A percentile compares a stretch with the other conserved stretches of the same genome.
Evolutionary conservation across 2,329 filamentous ascomycete genomes (phyloP).

Genomic region (Aspergillus pseudoviridinutans): DNA sequence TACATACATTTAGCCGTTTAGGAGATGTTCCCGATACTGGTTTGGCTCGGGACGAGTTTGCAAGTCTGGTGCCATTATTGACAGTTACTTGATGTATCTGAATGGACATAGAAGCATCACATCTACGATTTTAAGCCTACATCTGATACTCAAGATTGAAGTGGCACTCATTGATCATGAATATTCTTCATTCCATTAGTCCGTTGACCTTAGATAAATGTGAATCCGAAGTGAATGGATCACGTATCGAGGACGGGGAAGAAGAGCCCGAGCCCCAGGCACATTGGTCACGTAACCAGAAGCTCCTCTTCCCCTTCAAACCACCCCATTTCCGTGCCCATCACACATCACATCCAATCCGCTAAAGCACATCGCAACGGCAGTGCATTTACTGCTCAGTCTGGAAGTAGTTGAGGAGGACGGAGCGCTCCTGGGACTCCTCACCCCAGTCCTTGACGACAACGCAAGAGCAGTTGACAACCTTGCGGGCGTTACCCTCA

Average conservation of each 20-base stretch:
- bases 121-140: neutral
- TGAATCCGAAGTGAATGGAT: neutral
- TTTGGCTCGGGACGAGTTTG: neutral
- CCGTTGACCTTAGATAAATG: neutral
- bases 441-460: conserved; percentile 99
- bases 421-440: conserved; percentile 97
- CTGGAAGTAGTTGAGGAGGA: conserved; percentile 99
- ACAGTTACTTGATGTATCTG: neutral
- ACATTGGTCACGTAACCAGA: neutral
- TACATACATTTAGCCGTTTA: neutral
- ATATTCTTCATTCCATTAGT: neutral
- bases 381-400: conserved; percentile 54
- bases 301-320: neutral
- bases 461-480: conserved; percentile 99
- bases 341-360: conserved; percentile 13
- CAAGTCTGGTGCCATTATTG: neutral
- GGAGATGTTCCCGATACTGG: neutral
- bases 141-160: neutral
- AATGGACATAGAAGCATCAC: neutral
- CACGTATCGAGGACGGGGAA: neutral
- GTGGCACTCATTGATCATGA: neutral
- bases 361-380: conserved; percentile 5
- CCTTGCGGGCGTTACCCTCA: conserved; percentile 99
- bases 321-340: neutral
- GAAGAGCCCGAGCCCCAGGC: neutral